Evolutionary conservation across 2,329 filamentous ascomycete genomes (phyloP).

Genomic region (Fusarium pininemorale): DNA sequence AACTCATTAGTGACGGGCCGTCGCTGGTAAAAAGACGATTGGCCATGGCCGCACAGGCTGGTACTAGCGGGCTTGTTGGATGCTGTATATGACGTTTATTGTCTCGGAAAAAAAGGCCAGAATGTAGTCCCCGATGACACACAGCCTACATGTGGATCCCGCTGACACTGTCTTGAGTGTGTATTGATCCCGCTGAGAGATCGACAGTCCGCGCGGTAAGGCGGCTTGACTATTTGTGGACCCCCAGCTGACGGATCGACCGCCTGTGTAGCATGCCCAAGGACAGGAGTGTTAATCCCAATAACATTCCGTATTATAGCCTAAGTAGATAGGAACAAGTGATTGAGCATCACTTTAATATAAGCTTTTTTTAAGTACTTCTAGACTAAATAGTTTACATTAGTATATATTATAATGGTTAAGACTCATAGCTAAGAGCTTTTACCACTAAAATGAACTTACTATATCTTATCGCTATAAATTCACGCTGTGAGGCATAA

Average conservation of each 20-base stretch:
- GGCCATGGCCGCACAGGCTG: neutral
- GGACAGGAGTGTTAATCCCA: neutral
- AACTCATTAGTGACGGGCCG: neutral
- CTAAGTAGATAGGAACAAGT: neutral
- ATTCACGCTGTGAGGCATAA: neutral
- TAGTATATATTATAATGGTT: neutral
- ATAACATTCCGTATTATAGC: neutral
- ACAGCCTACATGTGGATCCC: neutral
- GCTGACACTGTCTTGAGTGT: neutral
- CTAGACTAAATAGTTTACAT: too few species aligned
- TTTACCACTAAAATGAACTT: accelerated
- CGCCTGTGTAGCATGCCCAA: neutral
- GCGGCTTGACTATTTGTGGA: neutral
- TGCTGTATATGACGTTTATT: neutral
- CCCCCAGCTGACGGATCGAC: neutral
- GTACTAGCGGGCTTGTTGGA: neutral
- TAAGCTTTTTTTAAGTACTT: neutral
- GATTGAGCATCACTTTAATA: neutral
- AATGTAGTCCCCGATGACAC: neutral
- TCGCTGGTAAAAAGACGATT: neutral
- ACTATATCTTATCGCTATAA: neutral
- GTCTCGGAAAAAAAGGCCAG: neutral
- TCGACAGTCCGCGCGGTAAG: neutral
- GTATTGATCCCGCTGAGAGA: neutral
- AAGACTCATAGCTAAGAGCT: neutral